Conservation (phyloP, 2,329 filamentous ascomycete species). For the Aspergillus sp. region DNA sequence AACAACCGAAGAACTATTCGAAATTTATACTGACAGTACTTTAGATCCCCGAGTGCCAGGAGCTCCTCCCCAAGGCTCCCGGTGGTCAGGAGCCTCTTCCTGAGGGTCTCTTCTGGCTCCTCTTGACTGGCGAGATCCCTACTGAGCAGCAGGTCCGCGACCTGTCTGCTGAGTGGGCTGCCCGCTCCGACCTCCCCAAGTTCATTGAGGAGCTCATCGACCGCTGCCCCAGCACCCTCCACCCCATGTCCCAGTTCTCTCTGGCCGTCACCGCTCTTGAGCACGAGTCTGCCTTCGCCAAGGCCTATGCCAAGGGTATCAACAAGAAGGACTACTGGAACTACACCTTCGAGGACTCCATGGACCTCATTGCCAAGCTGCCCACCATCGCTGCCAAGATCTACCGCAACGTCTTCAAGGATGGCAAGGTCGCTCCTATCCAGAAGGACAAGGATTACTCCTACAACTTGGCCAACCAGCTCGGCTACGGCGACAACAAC, state of each 20-base stretch:
- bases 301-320: slow-evolving; percentile 98
- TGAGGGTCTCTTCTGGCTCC: slow-evolving; percentile 99
- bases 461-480: slow-evolving; percentile 99
- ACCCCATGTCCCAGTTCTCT: slow-evolving; percentile 99
- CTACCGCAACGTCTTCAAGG: slow-evolving; percentile 99
- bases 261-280: slow-evolving; percentile 96
- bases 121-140: slow-evolving; percentile 96
- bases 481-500: slow-evolving; percentile 90
- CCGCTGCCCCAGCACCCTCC: slow-evolving; percentile 97
- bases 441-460: slow-evolving; percentile 99
- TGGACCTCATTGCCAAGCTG: slow-evolving; percentile 99
- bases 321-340: slow-evolving; percentile 99
- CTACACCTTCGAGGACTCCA: slow-evolving; percentile 98
- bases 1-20: background rate
- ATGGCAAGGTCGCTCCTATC: slow-evolving; percentile 92
- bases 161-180: slow-evolving; percentile 97
- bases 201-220: slow-evolving; percentile 99
- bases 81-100: slow-evolving; percentile 96
- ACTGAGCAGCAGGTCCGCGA: slow-evolving; percentile 98
- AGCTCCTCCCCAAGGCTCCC: slow-evolving; percentile 93
- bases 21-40: slow-evolving; percentile 24
- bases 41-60: slow-evolving; percentile 93
- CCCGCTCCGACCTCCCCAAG: slow-evolving; percentile 93
- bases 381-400: slow-evolving; percentile 97
- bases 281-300: slow-evolving; percentile 96